Percentiles rank a stretch among this genome's conserved stretches.
Conservation (phyloP, 805 yeast species). For the Spathaspora sp. region DNA sequence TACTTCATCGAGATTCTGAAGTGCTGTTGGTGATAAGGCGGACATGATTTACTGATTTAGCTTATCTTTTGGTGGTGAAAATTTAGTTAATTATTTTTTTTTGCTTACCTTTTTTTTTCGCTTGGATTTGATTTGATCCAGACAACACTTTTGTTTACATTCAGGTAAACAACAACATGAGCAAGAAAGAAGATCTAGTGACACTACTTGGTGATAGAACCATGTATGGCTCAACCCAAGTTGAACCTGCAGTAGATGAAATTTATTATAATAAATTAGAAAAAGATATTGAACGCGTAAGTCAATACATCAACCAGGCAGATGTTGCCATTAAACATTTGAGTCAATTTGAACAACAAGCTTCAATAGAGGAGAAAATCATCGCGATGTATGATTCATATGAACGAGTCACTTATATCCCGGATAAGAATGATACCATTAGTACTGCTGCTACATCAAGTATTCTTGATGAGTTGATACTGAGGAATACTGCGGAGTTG, state of each 20-base stretch:
- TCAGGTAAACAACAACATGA: background rate
- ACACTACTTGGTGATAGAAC: background rate
- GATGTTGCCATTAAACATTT: slow-evolving; percentile 15
- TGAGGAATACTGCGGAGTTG: background rate
- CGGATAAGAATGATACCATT: slow-evolving; percentile 26
- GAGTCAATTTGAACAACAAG: slow-evolving; percentile 1
- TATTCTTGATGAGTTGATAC: slow-evolving; percentile 5
- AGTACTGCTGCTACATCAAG: slow-evolving; percentile 22
- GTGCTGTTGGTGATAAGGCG: slow-evolving; percentile 29
- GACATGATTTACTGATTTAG: slow-evolving; percentile 22
- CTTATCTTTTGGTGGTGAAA: background rate
- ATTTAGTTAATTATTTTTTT: background rate
- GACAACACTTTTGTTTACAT: background rate
- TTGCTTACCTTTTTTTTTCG: background rate
- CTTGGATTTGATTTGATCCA: background rate
- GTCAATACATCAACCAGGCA: slow-evolving; percentile 18
- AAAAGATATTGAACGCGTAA: slow-evolving; percentile 16
- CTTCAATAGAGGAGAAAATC: slow-evolving; percentile 8
- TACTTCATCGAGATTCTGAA: slow-evolving; percentile 52
- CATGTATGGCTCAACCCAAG: background rate
- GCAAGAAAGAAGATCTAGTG: background rate
- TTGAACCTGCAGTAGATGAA: slow-evolving; percentile 5
- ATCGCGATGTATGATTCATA: slow-evolving; percentile 18
- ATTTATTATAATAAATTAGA: slow-evolving; percentile 15
- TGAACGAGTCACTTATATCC: slow-evolving; percentile 19